Percentiles rank a stretch among this genome's conserved stretches.
phyloP scores from a whole-genome alignment of 2,329 filamentous ascomycete species.

The Arthrobotrys entomopaga region DNA sequence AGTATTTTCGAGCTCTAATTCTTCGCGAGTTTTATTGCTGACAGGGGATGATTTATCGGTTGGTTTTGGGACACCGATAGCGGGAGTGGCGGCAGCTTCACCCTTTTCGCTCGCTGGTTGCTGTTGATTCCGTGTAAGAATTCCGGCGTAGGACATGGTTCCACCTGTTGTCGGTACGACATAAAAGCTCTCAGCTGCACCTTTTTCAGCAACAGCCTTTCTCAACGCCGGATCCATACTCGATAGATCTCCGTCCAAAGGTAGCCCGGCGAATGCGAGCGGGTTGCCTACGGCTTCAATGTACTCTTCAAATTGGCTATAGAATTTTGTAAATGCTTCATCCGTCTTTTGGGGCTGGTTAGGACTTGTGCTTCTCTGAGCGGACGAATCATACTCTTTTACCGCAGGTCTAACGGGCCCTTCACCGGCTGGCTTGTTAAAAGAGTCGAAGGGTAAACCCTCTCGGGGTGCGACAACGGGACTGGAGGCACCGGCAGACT shows the following conservation, averaged over 20 bases:
- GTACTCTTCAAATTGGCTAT: slow-evolving; percentile 87
- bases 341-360: slow-evolving; percentile 64
- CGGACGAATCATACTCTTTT: slow-evolving; percentile 46
- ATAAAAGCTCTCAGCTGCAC: slow-evolving; percentile 82
- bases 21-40: slow-evolving; percentile 77
- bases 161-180: slow-evolving; percentile 92
- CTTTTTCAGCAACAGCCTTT: slow-evolving; percentile 56
- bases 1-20: slow-evolving; percentile 87
- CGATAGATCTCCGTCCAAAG: slow-evolving; percentile 65
- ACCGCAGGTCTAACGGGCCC: slow-evolving; percentile 48
- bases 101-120: slow-evolving; percentile 40
- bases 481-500: slow-evolving; percentile 43
- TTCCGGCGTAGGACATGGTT: slow-evolving; percentile 91
- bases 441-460: slow-evolving; percentile 38
- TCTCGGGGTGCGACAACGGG: slow-evolving; percentile 48
- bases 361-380: slow-evolving; percentile 36
- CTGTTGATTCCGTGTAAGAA: slow-evolving; percentile 70
- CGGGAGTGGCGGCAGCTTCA: slow-evolving; percentile 44
- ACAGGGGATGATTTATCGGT: slow-evolving; percentile 35
- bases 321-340: slow-evolving; percentile 89
- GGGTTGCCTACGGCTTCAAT: slow-evolving; percentile 80
- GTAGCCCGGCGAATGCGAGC: slow-evolving; percentile 90
- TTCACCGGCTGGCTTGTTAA: slow-evolving; percentile 27
- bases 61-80: slow-evolving; percentile 54
- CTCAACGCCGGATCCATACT: slow-evolving; percentile 53